Evolutionary conservation across 495 filamentous ascomycete species (phyloP).

Genomic region (Hyaloscypha finlandica): DNA sequence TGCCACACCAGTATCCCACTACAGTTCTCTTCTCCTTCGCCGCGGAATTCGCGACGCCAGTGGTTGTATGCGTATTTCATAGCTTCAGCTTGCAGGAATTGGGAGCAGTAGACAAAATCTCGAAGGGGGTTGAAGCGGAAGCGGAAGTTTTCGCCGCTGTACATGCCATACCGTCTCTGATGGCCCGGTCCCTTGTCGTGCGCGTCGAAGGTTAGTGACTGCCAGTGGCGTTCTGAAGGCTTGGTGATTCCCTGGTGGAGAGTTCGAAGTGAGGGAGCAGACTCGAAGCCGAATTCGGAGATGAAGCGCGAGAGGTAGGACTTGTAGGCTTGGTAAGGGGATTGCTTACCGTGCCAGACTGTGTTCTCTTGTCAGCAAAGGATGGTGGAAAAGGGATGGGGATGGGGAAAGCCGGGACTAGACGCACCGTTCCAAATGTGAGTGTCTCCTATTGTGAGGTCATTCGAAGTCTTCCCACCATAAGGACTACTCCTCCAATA

Average conservation of each 20-base stretch:
- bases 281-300: slow-evolving; percentile 81
- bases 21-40: slow-evolving; percentile 61
- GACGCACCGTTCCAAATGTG: slow-evolving; percentile 74
- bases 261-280: slow-evolving; percentile 47
- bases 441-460: slow-evolving; percentile 76
- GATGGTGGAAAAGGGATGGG: slow-evolving; percentile 11
- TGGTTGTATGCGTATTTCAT: slow-evolving; percentile 73
- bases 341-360: slow-evolving; percentile 80
- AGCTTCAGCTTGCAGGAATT: slow-evolving; percentile 79
- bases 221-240: slow-evolving; percentile 34
- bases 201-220: slow-evolving; percentile 76
- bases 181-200: slow-evolving; percentile 86
- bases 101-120: slow-evolving; percentile 73
- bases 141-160: slow-evolving; percentile 73
- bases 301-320: slow-evolving; percentile 73
- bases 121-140: slow-evolving; percentile 43
- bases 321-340: slow-evolving; percentile 75
- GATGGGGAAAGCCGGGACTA: slow-evolving; percentile 3
- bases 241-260: slow-evolving; percentile 20
- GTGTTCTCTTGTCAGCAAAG: neutral
- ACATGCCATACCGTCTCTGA: slow-evolving; percentile 72
- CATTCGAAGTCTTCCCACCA: slow-evolving; percentile 35
- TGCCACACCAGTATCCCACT: slow-evolving; percentile 87
- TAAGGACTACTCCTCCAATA: slow-evolving; percentile 31
- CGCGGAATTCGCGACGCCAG: slow-evolving; percentile 73